phyloP scores from a whole-genome alignment of 805 yeast genomes.

The Sporopachydermia lactativora region DNA sequence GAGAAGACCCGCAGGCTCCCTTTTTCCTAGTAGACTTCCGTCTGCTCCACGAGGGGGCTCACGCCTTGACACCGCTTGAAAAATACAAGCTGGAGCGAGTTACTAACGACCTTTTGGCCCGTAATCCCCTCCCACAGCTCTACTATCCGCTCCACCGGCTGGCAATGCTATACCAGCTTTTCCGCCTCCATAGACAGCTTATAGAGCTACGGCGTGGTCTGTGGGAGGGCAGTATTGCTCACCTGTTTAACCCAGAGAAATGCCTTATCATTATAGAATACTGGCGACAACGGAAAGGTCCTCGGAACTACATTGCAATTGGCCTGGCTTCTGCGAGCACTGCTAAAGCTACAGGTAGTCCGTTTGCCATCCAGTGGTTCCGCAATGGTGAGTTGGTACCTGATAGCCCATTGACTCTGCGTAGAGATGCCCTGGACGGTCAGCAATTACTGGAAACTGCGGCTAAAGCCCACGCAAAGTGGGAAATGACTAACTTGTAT shows the following conservation, averaged over 20 bases:
- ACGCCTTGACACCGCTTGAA: constrained; percentile 19
- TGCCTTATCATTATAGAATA: constrained; percentile 43
- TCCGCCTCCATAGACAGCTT: constrained; percentile 44
- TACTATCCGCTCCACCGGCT: constrained; percentile 32
- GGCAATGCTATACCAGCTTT: constrained; percentile 49
- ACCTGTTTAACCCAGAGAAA: constrained; percentile 38
- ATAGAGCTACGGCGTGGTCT: constrained; percentile 30
- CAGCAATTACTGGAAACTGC: constrained; percentile 24
- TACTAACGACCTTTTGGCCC: constrained; percentile 37
- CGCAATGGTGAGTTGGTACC: constrained; percentile 36
- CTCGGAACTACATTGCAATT: constrained; percentile 43
- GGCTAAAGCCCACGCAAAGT: constrained; percentile 26
- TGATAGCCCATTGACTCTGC: constrained; percentile 17
- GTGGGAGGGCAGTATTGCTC: constrained; percentile 50
- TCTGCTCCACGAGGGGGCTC: constrained; percentile 31
- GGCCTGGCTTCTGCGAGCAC: constrained; percentile 34
- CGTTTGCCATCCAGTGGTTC: constrained; percentile 46
- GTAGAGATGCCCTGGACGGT: constrained; percentile 18
- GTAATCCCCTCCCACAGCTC: constrained; percentile 24
- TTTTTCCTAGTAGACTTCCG: constrained; percentile 69
- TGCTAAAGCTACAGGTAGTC: constrained; percentile 12
- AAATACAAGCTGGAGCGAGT: constrained; percentile 35
- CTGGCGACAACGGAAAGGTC: constrained; percentile 37
- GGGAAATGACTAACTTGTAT: constrained; percentile 20
- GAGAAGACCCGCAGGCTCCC: constrained; percentile 45